These are phyloP conservation scores for Aureobasidium zeae DNA, from an alignment of 2,329 filamentous ascomycete genomes.

Conservation along the genomic window DNA sequence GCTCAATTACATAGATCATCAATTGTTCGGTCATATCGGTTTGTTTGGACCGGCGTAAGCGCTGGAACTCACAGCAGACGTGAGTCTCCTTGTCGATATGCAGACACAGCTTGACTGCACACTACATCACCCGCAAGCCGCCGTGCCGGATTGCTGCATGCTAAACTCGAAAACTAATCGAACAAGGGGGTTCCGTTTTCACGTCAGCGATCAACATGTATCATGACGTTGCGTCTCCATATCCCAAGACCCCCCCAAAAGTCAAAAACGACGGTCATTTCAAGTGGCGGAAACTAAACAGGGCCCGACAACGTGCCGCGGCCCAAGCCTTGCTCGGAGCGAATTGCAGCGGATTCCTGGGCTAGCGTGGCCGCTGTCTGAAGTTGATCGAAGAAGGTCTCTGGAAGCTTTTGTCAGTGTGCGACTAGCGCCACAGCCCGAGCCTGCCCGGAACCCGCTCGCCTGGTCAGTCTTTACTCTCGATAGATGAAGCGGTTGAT, in stretches of 20 bases:
- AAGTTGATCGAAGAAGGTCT: slow-evolving; percentile 15
- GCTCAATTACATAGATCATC: too few relatives aligned
- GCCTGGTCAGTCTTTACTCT: slow-evolving; percentile 14
- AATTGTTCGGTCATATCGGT: too few relatives aligned
- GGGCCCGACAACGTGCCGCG: slow-evolving; percentile 4
- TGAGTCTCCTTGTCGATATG: neutral
- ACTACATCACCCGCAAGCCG: slow-evolving; percentile 2
- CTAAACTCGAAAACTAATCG: neutral
- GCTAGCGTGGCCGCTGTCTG: slow-evolving; percentile 7
- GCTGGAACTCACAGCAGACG: neutral
- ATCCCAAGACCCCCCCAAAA: slow-evolving; percentile 13
- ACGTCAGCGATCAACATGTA: neutral
- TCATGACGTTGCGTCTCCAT: slow-evolving; percentile 12
- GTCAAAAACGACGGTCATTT: slow-evolving; percentile 10
- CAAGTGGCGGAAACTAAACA: slow-evolving; percentile 6
- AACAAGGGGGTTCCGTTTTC: slow-evolving; percentile 1
- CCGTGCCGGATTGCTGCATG: slow-evolving; percentile 6
- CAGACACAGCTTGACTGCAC: slow-evolving; percentile 1
- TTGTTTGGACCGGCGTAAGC: neutral
- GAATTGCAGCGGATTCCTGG: slow-evolving; percentile 9
- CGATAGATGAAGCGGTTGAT: slow-evolving; percentile 7
- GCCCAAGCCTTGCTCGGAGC: slow-evolving; percentile 4
- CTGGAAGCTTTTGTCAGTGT: slow-evolving; percentile 15
- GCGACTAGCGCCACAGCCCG: slow-evolving; percentile 10
- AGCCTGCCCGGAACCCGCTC: slow-evolving; percentile 13